These are phyloP conservation scores for Vachellia collinsii DNA, from an alignment of 306 rosid species.

Conservation along the genomic window DNA sequence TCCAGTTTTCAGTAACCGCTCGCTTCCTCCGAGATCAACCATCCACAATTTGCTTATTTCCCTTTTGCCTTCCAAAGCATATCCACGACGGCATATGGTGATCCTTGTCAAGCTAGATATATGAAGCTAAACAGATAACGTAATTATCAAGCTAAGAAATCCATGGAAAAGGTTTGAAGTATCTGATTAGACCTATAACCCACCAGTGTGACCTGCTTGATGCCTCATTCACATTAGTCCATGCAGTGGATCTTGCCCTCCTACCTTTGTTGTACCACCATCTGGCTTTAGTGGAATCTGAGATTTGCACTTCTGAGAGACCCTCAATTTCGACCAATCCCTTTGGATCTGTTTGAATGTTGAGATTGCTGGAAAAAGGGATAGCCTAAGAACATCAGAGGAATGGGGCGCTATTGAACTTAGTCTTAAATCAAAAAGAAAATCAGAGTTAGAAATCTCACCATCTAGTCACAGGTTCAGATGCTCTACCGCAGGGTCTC, in stretches of 20 bases:
- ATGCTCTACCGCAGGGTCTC: slow-evolving; percentile 54
- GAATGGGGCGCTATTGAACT: background rate
- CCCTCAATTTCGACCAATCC: slow-evolving; percentile 89
- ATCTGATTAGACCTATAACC: slow-evolving; percentile 53
- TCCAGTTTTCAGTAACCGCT: slow-evolving; percentile 87
- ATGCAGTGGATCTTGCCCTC: slow-evolving; percentile 82
- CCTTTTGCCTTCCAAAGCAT: slow-evolving; percentile 54
- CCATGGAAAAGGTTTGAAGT: slow-evolving; percentile 44
- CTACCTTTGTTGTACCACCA: slow-evolving; percentile 92
- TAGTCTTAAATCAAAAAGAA: background rate
- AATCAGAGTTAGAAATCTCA: slow-evolving; percentile 34
- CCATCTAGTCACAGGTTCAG: slow-evolving; percentile 67
- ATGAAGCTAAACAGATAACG: slow-evolving; percentile 93
- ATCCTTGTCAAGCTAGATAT: slow-evolving; percentile 98
- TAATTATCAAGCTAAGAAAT: slow-evolving; percentile 81
- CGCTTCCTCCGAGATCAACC: slow-evolving; percentile 99
- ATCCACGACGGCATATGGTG: slow-evolving; percentile 68
- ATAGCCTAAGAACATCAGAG: slow-evolving; percentile 25
- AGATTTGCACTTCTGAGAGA: slow-evolving; percentile 79
- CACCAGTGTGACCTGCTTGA: slow-evolving; percentile 99
- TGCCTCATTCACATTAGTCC: slow-evolving; percentile 92
- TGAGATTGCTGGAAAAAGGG: slow-evolving; percentile 73
- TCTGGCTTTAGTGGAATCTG: slow-evolving; percentile 71
- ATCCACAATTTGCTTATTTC: slow-evolving; percentile 90
- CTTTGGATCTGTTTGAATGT: slow-evolving; percentile 90